Evolutionary conservation across 441 rosid genomes (phyloP), one percentile per base, ranked within the genome.

Genomic region (Pelargonium myrrhifolium): DNA sequence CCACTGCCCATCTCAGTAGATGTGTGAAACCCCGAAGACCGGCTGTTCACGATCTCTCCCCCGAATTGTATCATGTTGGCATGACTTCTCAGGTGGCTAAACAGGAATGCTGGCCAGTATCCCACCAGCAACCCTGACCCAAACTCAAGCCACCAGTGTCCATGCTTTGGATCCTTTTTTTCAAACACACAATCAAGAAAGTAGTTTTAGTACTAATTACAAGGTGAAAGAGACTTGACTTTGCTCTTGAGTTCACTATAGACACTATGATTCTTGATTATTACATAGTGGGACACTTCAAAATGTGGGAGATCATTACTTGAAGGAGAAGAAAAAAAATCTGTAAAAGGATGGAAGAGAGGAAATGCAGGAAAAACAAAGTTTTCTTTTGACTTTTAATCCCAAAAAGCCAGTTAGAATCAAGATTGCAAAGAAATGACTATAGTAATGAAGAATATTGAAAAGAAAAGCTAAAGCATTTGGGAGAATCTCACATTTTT

Each of bases 1-100:
- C 93, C 93, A 70, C 93, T 87, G 1, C 93, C 93, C 93, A 87
- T 87, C 39, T 87, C 84, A 0, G 93, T 87, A 17, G 81, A 73
- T 5, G 93, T 85, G 84, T 87, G 93, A 53, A 42, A 70, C 0
- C 93, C 93, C 10, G 74, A 73, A 10, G 93, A 76, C 76, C 88
- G 62, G 37, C 80, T 78, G 77, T 87, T 87, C 15, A 87, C 93
- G 1, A 87, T 76, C 63, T 87, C 93, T 39, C 93, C 90, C 9
- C 93, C 93, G 65, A 87, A 87, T 63, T 87, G 93, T 24, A 87
- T 73, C 93, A 87, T 85, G 78, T 76, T 83, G 14, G 93, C 90
- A 70, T 87, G 93, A 81, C 75, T 81, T 72, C 89, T 81, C 59
- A 87, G 64, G 72, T 87, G 93, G 45, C 84, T 87, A 68, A 87